Evolutionary conservation across 78 protist species (phyloP), one percentile per base, ranked within the genome.

Genomic region (slime mould (Dictyostelium discoideum)): DNA sequence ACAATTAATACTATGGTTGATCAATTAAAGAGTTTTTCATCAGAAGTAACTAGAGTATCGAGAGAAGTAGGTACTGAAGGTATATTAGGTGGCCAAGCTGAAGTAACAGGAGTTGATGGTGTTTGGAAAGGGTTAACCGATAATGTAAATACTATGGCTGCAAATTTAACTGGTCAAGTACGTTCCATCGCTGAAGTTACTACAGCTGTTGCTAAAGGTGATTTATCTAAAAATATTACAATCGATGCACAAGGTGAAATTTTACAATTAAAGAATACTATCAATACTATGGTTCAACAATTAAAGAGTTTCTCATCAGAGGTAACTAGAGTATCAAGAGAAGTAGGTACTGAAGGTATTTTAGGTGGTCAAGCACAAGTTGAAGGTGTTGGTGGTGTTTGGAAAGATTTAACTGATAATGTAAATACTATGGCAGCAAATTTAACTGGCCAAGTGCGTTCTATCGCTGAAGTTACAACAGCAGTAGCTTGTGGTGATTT

Each of bases 1-100:
- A 94, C 97, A 4, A 94, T 94, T 48, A 94, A 94, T 77, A 87
- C 93, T 13, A 94, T 94, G 97, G 97, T 94, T 37, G 93, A 87
- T 5, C 97, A 94, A 74, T 54, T 94, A 29, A 48, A 80, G 60
- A 72, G 85, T 4, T 93, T 93, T 42, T 88, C 96, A 65, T 84
- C 92, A 11, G 97, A 94, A 50, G 97, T 94, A 73, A 85, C 87
- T 39, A 57, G 93, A 32, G 90, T 94, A 20, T 65, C 92, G 0
- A 73, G 83, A 20, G 92, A 94, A 67, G 77, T 74, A 40, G 95
- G 95, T 83, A 92, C 95, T n/a, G 88, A 85, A 57, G 95, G 95
- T 80, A 92, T 44, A 10, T 48, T 92, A 3, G 95, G 95, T 24
- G 95, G 95, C 39, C 95, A 92, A 92, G 95, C 95, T 10, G 67